Conservation (phyloP, 2,329 filamentous ascomycete species). For the Cryphonectria carpinicola region DNA sequence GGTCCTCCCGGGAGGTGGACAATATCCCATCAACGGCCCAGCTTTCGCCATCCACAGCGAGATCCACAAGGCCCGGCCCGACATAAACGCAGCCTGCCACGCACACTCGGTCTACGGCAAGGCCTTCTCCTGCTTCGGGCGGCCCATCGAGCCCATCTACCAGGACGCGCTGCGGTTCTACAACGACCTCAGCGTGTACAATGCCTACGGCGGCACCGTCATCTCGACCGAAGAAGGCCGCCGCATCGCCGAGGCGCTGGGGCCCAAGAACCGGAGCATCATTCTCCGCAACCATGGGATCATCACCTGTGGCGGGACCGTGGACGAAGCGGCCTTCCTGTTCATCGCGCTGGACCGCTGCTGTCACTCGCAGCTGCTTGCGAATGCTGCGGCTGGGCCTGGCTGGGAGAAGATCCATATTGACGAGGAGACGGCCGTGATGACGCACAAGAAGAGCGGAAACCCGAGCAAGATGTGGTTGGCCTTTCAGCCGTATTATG, state of each 20-base stretch:
- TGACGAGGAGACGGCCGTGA: conserved; percentile 40
- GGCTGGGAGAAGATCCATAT: conserved; percentile 38
- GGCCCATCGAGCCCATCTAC: conserved; percentile 1
- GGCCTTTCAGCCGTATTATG: conserved; percentile 16
- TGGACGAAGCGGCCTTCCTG: conserved; percentile 1
- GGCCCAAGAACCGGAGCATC: conserved; percentile 10
- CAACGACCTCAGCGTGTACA: conserved; percentile 12
- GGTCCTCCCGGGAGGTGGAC: background rate
- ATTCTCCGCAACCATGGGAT: conserved; percentile 15
- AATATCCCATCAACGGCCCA: conserved; percentile 6
- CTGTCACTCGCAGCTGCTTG: conserved; percentile 16
- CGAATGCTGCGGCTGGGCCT: conserved; percentile 25
- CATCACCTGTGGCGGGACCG: conserved; percentile 2
- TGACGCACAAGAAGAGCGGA: conserved; percentile 9
- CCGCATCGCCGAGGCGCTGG: conserved; percentile 5
- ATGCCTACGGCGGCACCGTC: conserved; percentile 5
- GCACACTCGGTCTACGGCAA: conserved; percentile 63
- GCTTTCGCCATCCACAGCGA: conserved; percentile 66
- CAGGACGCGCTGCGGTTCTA: conserved; percentile 10
- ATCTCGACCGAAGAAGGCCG: conserved; percentile 4
- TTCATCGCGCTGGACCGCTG: conserved; percentile 13
- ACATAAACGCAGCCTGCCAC: conserved; percentile 57
- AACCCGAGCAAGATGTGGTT: conserved; percentile 13
- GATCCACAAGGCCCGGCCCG: conserved; percentile 61
- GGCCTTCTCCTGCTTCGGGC: conserved; percentile 47